Conservation (phyloP, 2,329 filamentous ascomycete genomes). For the Boeremia exigua region DNA sequence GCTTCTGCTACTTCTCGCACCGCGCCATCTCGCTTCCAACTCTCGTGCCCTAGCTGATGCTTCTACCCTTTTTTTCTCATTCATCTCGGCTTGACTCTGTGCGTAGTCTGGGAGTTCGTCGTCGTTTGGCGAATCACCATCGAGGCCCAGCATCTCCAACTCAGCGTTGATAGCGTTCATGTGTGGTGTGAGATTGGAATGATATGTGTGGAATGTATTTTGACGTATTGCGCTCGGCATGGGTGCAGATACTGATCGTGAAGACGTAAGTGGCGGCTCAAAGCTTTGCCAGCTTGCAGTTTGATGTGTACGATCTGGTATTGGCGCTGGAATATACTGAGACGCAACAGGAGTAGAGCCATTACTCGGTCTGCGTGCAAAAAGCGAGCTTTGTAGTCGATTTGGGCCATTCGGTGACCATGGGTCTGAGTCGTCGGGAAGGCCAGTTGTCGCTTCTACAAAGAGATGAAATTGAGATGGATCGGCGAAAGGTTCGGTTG, state of each 20-base stretch:
- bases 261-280: slow-evolving; percentile 23
- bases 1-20: slow-evolving; percentile 15
- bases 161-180: slow-evolving; percentile 38
- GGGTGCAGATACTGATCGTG: slow-evolving; percentile 17
- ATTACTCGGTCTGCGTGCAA: slow-evolving; percentile 37
- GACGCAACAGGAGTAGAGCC: slow-evolving; percentile 35
- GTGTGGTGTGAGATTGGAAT: slow-evolving; percentile 25
- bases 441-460: slow-evolving; percentile 47
- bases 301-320: slow-evolving; percentile 17
- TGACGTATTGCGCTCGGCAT: slow-evolving; percentile 15
- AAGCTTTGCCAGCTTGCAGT: slow-evolving; percentile 38
- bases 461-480: slow-evolving; percentile 48
- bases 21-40: slow-evolving; percentile 52
- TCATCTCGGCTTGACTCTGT: slow-evolving; percentile 55
- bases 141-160: slow-evolving; percentile 38
- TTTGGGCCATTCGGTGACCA: slow-evolving; percentile 41
- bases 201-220: slow-evolving; percentile 14
- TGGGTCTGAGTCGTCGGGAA: slow-evolving; percentile 38
- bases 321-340: slow-evolving; percentile 22
- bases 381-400: slow-evolving; percentile 43
- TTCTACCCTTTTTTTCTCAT: slow-evolving; percentile 46
- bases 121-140: slow-evolving; percentile 39
- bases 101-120: slow-evolving; percentile 56
- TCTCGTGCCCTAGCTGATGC: slow-evolving; percentile 54
- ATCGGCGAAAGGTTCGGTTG: slow-evolving; percentile 45